These are phyloP conservation scores for Aspergillus sclerotioniger DNA, from an alignment of 495 filamentous ascomycete species.

Conservation along the genomic window DNA sequence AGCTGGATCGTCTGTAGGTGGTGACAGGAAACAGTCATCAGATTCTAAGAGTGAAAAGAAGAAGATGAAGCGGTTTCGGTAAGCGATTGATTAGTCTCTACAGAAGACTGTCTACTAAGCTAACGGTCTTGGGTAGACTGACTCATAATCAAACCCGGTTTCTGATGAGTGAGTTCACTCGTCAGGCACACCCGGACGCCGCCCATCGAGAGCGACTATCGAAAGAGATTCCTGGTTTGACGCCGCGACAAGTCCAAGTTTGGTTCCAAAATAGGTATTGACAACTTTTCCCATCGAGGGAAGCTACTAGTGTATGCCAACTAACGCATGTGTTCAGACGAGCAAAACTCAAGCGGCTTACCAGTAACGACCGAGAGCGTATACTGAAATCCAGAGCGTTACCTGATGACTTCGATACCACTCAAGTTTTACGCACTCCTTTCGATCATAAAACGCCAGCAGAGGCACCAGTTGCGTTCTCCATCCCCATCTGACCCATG, in stretches of 20 bases:
- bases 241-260: constrained; percentile 92
- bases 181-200: constrained; percentile 92
- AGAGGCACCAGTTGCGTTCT: constrained; percentile 34
- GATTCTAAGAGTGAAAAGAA: constrained; percentile 62
- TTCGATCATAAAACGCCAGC: constrained; percentile 37
- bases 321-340: constrained; percentile 53
- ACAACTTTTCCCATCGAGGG: constrained; percentile 11
- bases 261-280: constrained; percentile 97
- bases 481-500: constrained; percentile 19
- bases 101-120: not conserved
- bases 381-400: constrained; percentile 92
- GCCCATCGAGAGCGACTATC: constrained; percentile 88
- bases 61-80: constrained; percentile 97
- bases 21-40: constrained; percentile 26
- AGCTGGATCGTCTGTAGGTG: constrained; percentile 25
- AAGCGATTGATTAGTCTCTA: constrained; percentile 24
- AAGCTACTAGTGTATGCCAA: constrained; percentile 24
- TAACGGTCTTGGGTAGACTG: constrained; percentile 54
- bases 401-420: constrained; percentile 89
- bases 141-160: constrained; percentile 97
- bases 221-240: constrained; percentile 88
- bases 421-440: constrained; percentile 84
- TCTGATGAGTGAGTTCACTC: constrained; percentile 94
- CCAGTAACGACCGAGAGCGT: constrained; percentile 86
- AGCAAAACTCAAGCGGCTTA: constrained; percentile 93